Conservation (phyloP, 2,329 filamentous ascomycete genomes). For the Chalaropsis thielavioides region DNA sequence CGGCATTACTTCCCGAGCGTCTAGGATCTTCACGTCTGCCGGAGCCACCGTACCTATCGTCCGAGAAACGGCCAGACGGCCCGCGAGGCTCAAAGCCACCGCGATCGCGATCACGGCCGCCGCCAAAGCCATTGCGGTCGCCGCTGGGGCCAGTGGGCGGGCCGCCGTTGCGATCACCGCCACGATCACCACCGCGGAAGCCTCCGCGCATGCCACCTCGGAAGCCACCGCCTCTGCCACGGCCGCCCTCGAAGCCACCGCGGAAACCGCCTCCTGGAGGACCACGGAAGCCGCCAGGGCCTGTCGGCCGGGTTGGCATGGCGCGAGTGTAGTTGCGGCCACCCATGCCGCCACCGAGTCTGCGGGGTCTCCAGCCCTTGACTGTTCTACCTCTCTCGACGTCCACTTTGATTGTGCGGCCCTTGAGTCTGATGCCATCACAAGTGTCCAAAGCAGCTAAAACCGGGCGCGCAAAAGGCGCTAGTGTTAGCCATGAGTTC, state of each 20-base stretch:
- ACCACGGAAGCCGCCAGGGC: constrained; percentile 40
- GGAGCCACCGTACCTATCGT: constrained; percentile 39
- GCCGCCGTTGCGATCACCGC: constrained; percentile 25
- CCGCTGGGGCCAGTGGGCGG: constrained; percentile 43
- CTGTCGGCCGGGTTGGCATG: constrained; percentile 54
- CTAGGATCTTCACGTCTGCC: constrained; percentile 23
- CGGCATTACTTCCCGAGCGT: constrained; percentile 64
- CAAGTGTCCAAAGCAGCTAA: constrained; percentile 76
- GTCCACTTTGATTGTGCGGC: constrained; percentile 82
- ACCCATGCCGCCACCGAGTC: constrained; percentile 82
- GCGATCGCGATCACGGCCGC: constrained; percentile 33
- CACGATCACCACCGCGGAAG: constrained; percentile 34
- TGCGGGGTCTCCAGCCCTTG: constrained; percentile 80
- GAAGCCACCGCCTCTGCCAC: constrained; percentile 41
- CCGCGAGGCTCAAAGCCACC: constrained; percentile 39
- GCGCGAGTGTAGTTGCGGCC: constrained; percentile 86
- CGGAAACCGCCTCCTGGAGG: constrained; percentile 38
- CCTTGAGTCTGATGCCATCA: constrained; percentile 86
- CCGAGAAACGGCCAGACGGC: constrained; percentile 40
- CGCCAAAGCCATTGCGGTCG: constrained; percentile 33
- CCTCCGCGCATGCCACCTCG: constrained; percentile 29
- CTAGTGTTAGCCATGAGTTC: constrained; percentile 47
- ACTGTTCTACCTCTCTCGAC: constrained; percentile 93
- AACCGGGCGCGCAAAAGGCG: constrained; percentile 39
- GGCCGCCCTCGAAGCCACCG: constrained; percentile 34